Evolutionary conservation across 139 green algal species (phyloP), one percentile per base, ranked within the genome.

Genomic region (Dunaliella primolecta): DNA sequence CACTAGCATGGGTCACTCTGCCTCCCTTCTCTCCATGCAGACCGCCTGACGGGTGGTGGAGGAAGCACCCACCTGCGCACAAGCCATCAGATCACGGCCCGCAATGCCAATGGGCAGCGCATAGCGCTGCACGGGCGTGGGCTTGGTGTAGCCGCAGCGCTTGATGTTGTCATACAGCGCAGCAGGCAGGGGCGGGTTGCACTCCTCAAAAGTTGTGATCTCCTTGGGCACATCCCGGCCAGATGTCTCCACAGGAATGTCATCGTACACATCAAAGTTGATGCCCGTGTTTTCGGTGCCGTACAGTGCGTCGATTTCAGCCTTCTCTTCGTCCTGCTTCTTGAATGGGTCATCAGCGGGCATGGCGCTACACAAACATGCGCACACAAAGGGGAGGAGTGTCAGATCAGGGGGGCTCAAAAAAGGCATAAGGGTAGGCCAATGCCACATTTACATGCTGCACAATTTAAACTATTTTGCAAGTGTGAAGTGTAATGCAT

Each of bases 191-290:
- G n/a, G n/a, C n/a, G n/a, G n/a, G 57, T 97, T 91, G 0, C 96
- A 87, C 23, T 98, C 94, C 35, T 96, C 93, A 85, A 99, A 99
- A 7, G 75, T 89, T 55, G 91, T 85, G 46, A 99, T 97, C 7
- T 94, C 88, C 23, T 90, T 71, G 15, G 97, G 97, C 29, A 94
- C 89, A 80, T 98, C 91, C 32, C 93, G 84, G n/a, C 97, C 97
- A 71, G 89, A 94, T 32, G 94, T 96, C 89, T 97, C 96, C 57
- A 99, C 97, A 2, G 97, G 97, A 86, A 99, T 99, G 93, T 99
- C 97, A 83, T 99, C 97, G 82, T 99, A 99, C 2, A 83, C 96
- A 37, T 98, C 94, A 86, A 99, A 99, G 91, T 99, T 96, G 84
- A 99, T 99, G 72, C 96, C 97, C 0, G 96, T 98, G 92, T 98